These are phyloP conservation scores for Wickerhamomyces pijperi DNA, from an alignment of 805 yeast species.

Conservation along the genomic window DNA sequence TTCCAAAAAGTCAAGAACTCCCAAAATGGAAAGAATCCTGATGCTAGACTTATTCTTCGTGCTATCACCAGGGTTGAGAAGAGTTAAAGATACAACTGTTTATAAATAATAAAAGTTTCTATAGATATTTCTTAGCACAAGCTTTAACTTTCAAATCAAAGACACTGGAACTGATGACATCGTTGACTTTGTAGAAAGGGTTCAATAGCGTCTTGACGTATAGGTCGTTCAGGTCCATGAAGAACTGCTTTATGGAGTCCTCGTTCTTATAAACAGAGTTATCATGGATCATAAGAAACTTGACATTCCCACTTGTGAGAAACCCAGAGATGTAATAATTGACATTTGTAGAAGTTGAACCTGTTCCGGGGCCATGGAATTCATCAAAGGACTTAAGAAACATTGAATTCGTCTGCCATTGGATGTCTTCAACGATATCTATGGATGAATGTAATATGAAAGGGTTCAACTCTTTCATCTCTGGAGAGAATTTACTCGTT, in stretches of 20 bases:
- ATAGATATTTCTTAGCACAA: constrained; percentile 69
- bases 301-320: constrained; percentile 79
- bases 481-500: constrained; percentile 39
- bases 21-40: constrained; percentile 17
- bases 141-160: constrained; percentile 68
- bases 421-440: constrained; percentile 85
- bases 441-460: constrained; percentile 81
- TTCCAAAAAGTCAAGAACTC: constrained; percentile 23
- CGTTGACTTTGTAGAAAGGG: constrained; percentile 76
- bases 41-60: constrained; percentile 22
- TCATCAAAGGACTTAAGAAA: constrained; percentile 74
- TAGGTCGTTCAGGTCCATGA: constrained; percentile 75
- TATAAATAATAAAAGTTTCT: background rate
- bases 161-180: constrained; percentile 58
- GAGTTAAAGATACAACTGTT: background rate
- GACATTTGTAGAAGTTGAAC: too few relatives aligned
- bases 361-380: constrained; percentile 48
- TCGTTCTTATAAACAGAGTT: constrained; percentile 31
- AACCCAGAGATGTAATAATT: constrained; percentile 64
- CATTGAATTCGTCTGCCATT: constrained; percentile 59
- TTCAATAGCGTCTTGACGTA: constrained; percentile 77
- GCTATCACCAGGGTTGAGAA: constrained; percentile 22
- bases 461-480: constrained; percentile 72
- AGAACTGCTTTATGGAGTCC: constrained; percentile 70
- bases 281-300: constrained; percentile 64